Evolutionary conservation across 371 early-diverging fungal genomes (phyloP).

Genomic region (Parasitella parasitica): DNA sequence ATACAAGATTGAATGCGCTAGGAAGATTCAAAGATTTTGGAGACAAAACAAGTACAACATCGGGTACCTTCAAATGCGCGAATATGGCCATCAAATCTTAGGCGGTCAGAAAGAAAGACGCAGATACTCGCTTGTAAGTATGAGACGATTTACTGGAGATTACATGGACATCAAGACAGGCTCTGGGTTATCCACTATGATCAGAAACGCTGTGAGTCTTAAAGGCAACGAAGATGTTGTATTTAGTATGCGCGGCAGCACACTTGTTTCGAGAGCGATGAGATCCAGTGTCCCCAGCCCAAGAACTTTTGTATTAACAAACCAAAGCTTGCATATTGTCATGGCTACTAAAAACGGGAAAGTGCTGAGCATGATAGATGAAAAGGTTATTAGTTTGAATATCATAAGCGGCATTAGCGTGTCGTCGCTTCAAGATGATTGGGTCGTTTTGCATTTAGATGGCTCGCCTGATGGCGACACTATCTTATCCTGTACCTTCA

Average conservation of each 20-base stretch:
- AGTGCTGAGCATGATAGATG: conserved; percentile 50
- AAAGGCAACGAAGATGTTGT: conserved; percentile 59
- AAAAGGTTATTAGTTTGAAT: conserved; percentile 50
- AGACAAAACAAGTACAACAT: conserved; percentile 88
- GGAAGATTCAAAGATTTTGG: conserved; percentile 82
- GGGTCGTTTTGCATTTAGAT: conserved; percentile 72
- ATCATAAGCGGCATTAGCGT: conserved; percentile 56
- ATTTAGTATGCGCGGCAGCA: conserved; percentile 68
- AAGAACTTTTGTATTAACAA: conserved; percentile 71
- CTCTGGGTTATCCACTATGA: conserved; percentile 62
- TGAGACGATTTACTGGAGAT: conserved; percentile 90
- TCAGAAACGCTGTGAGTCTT: conserved; percentile 64
- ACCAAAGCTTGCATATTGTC: conserved; percentile 55
- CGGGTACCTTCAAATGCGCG: conserved; percentile 87
- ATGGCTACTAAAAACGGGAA: conserved; percentile 54
- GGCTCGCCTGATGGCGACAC: conserved; percentile 57
- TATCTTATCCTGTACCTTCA: conserved; percentile 55
- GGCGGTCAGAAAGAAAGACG: conserved; percentile 89
- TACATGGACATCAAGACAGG: conserved; percentile 79
- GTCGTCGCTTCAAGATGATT: conserved; percentile 76
- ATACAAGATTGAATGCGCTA: conserved; percentile 72
- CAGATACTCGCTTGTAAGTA: conserved; percentile 80
- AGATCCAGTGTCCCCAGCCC: conserved; percentile 80
- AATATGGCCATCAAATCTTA: conserved; percentile 91
- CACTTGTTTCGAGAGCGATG: conserved; percentile 75